A percentile compares a stretch with the other conserved stretches of the same genome.
These are phyloP conservation scores for Ophiostoma novo-ulmi DNA, from an alignment of 2,329 filamentous ascomycete genomes.

Conservation along the genomic window DNA sequence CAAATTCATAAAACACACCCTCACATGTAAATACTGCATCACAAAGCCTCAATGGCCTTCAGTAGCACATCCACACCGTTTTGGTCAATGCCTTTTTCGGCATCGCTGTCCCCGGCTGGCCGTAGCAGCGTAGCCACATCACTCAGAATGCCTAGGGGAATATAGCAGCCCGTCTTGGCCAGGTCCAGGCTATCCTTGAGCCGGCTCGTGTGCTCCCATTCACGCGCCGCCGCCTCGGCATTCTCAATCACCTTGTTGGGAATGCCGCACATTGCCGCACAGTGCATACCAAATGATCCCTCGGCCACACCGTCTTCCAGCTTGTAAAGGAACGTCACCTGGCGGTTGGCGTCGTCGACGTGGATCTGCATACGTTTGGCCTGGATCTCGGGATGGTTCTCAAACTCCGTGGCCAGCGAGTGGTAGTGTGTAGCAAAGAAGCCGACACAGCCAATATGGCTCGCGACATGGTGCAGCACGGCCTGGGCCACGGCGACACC, in stretches of 20 bases:
- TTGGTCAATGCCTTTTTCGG: slow-evolving; percentile 41
- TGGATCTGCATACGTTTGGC: slow-evolving; percentile 90
- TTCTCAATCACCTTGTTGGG: slow-evolving; percentile 73
- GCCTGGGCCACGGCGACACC: slow-evolving; percentile 95
- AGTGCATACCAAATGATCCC: slow-evolving; percentile 98
- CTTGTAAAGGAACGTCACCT: slow-evolving; percentile 96
- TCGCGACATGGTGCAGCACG: slow-evolving; percentile 91
- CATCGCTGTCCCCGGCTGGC: slow-evolving; percentile 18
- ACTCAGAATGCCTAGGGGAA: slow-evolving; percentile 80
- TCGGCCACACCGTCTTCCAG: slow-evolving; percentile 91
- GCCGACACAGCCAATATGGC: slow-evolving; percentile 85
- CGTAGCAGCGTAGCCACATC: slow-evolving; percentile 76
- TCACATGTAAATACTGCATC: neutral
- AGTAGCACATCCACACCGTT: slow-evolving; percentile 55
- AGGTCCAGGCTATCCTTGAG: slow-evolving; percentile 83
- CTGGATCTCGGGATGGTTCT: slow-evolving; percentile 78
- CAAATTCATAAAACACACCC: neutral
- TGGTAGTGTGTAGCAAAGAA: slow-evolving; percentile 99
- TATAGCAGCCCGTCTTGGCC: slow-evolving; percentile 70
- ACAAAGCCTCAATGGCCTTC: slow-evolving; percentile 56
- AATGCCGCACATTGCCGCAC: slow-evolving; percentile 96
- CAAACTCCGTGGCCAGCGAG: slow-evolving; percentile 85
- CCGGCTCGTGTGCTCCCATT: slow-evolving; percentile 92
- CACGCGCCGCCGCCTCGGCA: slow-evolving; percentile 80
- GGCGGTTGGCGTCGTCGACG: slow-evolving; percentile 75